Conservation (phyloP, 169 alveolate species). For the Cryptosporidium sp. region DNA sequence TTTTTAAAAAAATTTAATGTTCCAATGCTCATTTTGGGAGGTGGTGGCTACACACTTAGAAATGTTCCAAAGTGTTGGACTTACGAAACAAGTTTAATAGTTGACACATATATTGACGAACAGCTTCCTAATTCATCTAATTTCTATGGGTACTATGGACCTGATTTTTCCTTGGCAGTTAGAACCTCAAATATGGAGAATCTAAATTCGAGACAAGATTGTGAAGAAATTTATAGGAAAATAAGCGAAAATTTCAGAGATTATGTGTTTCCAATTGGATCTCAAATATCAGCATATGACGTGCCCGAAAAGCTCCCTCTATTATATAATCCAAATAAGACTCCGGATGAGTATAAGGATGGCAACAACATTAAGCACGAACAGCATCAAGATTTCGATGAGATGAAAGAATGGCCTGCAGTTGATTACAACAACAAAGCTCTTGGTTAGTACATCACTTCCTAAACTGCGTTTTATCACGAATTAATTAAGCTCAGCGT, state of each 20-base stretch:
- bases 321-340: background rate
- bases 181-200: constrained; percentile 91
- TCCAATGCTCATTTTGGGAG: constrained; percentile 89
- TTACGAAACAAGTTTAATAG: constrained; percentile 86
- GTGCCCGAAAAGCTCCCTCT: constrained; percentile 51
- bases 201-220: constrained; percentile 82
- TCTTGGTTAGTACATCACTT: constrained; percentile 1
- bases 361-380: constrained; percentile 41
- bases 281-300: constrained; percentile 65
- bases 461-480: background rate
- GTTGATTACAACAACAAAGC: constrained; percentile 33
- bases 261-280: constrained; percentile 54
- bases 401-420: constrained; percentile 33
- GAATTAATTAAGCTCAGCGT: background rate
- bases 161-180: constrained; percentile 87
- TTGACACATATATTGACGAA: constrained; percentile 83
- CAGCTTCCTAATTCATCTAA: constrained; percentile 88
- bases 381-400: constrained; percentile 47
- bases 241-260: constrained; percentile 65
- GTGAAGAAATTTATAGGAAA: constrained; percentile 77
- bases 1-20: constrained; percentile 81
- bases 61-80: constrained; percentile 92
- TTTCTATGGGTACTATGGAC: constrained; percentile 87
- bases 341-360: constrained; percentile 25
- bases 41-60: constrained; percentile 92